phyloP scores from a whole-genome alignment of 495 filamentous ascomycete genomes.

The Hypoxylon cercidicola region DNA sequence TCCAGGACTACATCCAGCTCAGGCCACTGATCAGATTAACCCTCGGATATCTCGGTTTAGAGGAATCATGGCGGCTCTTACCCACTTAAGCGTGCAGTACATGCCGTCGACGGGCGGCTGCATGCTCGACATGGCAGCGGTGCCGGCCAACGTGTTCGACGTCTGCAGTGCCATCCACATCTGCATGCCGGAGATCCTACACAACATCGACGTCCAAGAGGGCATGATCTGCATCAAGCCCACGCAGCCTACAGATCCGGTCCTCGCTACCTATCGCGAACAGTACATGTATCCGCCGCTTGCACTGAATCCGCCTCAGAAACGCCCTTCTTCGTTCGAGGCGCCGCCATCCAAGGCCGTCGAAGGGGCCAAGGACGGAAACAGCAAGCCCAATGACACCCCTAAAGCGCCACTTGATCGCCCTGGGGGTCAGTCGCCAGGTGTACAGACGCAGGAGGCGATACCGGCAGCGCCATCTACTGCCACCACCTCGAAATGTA shows the following conservation, averaged over 20 bases:
- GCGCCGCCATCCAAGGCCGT: constrained; percentile 27
- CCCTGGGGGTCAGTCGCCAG: not conserved
- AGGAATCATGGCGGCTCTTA: constrained; percentile 20
- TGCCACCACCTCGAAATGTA: not conserved
- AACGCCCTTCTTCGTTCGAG: constrained; percentile 19
- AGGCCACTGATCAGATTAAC: not conserved
- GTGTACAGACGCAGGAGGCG: constrained; percentile 4
- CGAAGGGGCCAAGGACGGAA: constrained; percentile 13
- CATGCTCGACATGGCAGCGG: constrained; percentile 36
- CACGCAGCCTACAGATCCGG: constrained; percentile 3
- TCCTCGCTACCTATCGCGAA: constrained; percentile 17
- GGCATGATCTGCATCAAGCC: constrained; percentile 42
- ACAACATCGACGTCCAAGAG: constrained; percentile 21
- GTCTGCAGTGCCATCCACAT: constrained; percentile 38
- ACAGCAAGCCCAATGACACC: not conserved
- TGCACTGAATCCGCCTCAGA: constrained; percentile 21
- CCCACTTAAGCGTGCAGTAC: constrained; percentile 29
- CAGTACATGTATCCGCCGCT: constrained; percentile 24
- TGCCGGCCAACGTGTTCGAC: constrained; percentile 16
- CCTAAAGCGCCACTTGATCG: not conserved
- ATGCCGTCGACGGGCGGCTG: constrained; percentile 30
- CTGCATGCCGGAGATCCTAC: constrained; percentile 24
- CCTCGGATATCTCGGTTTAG: not conserved
- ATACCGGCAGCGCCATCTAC: constrained; percentile 15
- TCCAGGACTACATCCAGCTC: not conserved